Percentiles rank a stretch among this genome's conserved stretches.
Evolutionary conservation across 371 early-diverging fungal genomes (phyloP).

Genomic region (Lichtheimia hyalospora): DNA sequence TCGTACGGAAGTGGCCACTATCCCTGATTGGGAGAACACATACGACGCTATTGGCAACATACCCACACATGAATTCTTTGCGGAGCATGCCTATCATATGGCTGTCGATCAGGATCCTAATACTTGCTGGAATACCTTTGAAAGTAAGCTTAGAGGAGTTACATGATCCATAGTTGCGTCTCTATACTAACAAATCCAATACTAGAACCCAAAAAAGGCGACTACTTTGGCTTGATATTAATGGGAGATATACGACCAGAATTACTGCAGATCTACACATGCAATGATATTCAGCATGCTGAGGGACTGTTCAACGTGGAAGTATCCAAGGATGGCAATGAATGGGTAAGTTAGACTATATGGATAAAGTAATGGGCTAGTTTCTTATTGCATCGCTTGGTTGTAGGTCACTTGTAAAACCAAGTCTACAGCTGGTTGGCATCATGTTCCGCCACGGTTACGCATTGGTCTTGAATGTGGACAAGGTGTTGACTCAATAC

Average conservation of each 20-base stretch:
- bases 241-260: constrained; percentile 33
- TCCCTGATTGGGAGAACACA: constrained; percentile 18
- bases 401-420: neutral
- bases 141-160: constrained; percentile 21
- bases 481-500: constrained; percentile 9
- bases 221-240: constrained; percentile 53
- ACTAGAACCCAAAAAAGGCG: constrained; percentile 35
- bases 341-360: constrained; percentile 21
- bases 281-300: constrained; percentile 22
- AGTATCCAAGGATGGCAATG: constrained; percentile 21
- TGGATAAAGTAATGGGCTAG: neutral
- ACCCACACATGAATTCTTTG: constrained; percentile 42
- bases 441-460: constrained; percentile 3
- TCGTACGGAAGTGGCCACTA: constrained; percentile 28
- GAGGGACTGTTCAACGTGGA: constrained; percentile 25
- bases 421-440: constrained; percentile 3
- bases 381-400: neutral
- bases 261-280: constrained; percentile 26
- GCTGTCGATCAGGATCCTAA: constrained; percentile 56
- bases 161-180: constrained; percentile 1
- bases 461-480: neutral
- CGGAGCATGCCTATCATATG: constrained; percentile 51
- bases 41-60: constrained; percentile 18
- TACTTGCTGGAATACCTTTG: constrained; percentile 59
- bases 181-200: neutral